Conservation (phyloP, 257 asterid genomes). For the Ophiorrhiza pumila region DNA sequence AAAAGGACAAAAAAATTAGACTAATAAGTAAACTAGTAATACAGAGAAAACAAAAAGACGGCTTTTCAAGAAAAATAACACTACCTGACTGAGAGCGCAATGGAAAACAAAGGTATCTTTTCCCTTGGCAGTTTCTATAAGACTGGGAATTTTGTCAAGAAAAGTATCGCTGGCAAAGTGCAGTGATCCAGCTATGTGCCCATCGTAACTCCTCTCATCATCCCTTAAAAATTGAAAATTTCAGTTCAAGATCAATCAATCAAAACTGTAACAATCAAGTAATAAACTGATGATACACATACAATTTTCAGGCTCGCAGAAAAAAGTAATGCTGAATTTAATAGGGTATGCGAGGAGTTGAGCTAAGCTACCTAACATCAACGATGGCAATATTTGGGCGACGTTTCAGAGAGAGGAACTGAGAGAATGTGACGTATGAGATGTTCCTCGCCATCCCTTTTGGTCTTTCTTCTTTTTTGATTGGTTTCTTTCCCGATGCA, state of each 20-base stretch:
- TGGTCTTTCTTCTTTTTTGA: constrained; percentile 9
- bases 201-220: constrained; percentile 87
- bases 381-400: constrained; percentile 72
- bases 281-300: neutral
- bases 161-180: constrained; percentile 83
- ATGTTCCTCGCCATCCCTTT: constrained; percentile 60
- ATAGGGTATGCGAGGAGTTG: too few species aligned
- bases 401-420: constrained; percentile 60
- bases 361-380: constrained; percentile 89
- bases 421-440: constrained; percentile 68
- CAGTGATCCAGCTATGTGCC: constrained; percentile 89
- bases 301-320: neutral
- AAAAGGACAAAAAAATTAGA: neutral
- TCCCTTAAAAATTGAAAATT: constrained; percentile 42
- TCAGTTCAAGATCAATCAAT: neutral
- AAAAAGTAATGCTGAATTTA: too few species aligned
- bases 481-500: neutral
- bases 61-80: neutral
- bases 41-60: neutral
- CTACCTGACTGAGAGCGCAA: constrained; percentile 98
- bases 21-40: neutral
- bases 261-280: neutral
- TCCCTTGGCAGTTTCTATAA: constrained; percentile 62
- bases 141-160: constrained; percentile 58
- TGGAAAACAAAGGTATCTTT: constrained; percentile 95